Evolutionary conservation across 768 basidiomycete species (phyloP), one percentile per base, ranked within the genome.

Genomic region (Podaxis mareebaensis): DNA sequence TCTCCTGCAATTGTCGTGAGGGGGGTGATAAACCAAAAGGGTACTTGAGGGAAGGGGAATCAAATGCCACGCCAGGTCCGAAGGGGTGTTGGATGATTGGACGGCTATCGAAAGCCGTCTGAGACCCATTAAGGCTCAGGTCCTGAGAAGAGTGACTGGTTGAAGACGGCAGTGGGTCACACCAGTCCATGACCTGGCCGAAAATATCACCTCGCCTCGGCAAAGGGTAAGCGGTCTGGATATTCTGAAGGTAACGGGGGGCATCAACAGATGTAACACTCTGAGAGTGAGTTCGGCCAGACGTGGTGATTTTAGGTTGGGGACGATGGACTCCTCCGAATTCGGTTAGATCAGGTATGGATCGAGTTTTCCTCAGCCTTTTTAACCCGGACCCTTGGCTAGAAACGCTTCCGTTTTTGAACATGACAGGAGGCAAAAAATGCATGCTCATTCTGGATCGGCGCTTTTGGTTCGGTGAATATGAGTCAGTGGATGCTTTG

Each of bases 211-310:
- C 69, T 58, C 66, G 67, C 46, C 64, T 72, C n/a, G 72, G 66
- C 0, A 70, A 62, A 54, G 74, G 76, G 13, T 69, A 67, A 26
- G 68, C 61, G 26, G 74, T 66, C 15, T 57, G 61, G 20, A 26
- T 51, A 36, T 73, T 68, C 3, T 74, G 68, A 36, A 73, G 70
- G 55, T 74, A 75, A 11, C 83, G 83, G 22, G 84, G 82, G 51
- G 85, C 76, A 63, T 93, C 90, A 12, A 83, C 85, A 1, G 85
- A 85, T 0, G 90, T 92, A 17, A 93, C 90, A 72, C 90, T 92
- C 66, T 91, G 88, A 3, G 91, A 91, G 68, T 93, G 91, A 2
- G 81, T 84, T 26, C 90, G 85, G 44, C 87, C 89, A 3, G 76
- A 73, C 15, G 69, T 63, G 6, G 73, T 53, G 46, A 65, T 67